These are phyloP conservation scores for Pseudogymnoascus sp. DNA, from an alignment of 2,329 filamentous ascomycete species.

Conservation along the genomic window DNA sequence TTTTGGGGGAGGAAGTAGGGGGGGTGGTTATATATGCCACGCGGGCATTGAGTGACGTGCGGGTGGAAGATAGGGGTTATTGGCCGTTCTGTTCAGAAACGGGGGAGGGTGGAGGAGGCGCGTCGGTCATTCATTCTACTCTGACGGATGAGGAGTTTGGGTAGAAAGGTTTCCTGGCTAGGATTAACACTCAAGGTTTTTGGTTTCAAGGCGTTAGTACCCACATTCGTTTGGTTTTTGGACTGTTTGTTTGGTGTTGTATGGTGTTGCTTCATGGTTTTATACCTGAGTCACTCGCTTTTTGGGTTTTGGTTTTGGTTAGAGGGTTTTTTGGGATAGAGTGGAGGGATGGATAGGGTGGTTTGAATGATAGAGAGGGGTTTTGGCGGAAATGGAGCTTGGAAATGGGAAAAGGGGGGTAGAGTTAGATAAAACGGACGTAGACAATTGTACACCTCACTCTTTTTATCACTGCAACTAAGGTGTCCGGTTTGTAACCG, in stretches of 20 bases:
- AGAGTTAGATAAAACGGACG: neutral
- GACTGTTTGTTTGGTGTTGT: neutral
- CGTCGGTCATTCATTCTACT: neutral
- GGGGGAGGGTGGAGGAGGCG: neutral
- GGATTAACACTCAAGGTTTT: neutral
- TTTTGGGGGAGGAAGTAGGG: neutral
- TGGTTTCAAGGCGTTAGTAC: neutral
- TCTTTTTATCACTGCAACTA: too few relatives aligned
- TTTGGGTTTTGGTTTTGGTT: neutral
- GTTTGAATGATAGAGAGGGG: neutral
- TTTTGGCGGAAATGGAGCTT: neutral
- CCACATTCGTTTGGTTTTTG: neutral
- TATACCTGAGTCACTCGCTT: slow-evolving; percentile 1
- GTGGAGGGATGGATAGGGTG: neutral
- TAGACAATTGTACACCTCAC: neutral
- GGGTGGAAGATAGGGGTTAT: too few relatives aligned
- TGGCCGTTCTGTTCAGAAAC: neutral
- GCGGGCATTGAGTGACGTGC: neutral
- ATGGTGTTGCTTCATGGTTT: neutral
- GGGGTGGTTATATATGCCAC: neutral
- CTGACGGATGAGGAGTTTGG: neutral
- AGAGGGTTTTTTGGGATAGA: neutral
- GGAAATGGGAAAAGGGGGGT: neutral
- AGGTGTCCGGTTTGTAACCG: too few relatives aligned
- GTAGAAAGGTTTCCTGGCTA: neutral